Conservation (phyloP, 305 asterid genomes). For the Fraxinus floribunda region DNA sequence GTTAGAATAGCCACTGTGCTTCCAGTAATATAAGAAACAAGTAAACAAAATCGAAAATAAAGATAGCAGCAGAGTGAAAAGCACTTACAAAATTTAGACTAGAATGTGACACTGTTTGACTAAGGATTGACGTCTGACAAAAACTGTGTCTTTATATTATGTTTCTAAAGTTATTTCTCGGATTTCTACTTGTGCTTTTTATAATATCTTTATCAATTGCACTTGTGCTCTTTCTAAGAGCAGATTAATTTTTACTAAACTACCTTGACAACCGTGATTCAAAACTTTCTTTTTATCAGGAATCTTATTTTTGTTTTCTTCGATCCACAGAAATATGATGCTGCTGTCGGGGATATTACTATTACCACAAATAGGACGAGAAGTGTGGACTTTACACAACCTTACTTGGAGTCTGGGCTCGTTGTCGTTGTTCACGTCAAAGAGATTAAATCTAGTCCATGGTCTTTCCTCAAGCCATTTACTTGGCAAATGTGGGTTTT, state of each 20-base stretch:
- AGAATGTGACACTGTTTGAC: neutral
- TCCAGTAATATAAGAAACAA: neutral
- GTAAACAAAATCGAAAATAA: neutral
- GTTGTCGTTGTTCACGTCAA: conserved; percentile 46
- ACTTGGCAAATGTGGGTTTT: conserved; percentile 54
- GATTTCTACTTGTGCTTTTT: neutral
- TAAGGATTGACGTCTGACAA: neutral
- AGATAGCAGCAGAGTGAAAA: neutral
- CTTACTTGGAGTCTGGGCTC: conserved; percentile 52
- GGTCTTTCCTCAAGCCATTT: conserved; percentile 67
- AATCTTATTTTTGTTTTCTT: neutral
- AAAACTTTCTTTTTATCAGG: neutral
- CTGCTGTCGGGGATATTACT: conserved; percentile 57
- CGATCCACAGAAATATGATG: conserved; percentile 44
- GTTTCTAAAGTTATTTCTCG: neutral
- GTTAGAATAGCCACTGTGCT: neutral
- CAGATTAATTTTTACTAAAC: neutral
- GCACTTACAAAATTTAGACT: neutral
- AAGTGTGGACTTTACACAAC: conserved; percentile 61
- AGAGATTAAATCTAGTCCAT: conserved; percentile 43
- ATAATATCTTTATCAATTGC: neutral
- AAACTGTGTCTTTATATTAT: neutral
- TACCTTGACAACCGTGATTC: neutral
- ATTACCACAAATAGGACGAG: conserved; percentile 54
- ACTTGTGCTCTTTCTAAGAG: neutral